Conservation (phyloP, 2,329 filamentous ascomycete species). For the Alternaria sp. region DNA sequence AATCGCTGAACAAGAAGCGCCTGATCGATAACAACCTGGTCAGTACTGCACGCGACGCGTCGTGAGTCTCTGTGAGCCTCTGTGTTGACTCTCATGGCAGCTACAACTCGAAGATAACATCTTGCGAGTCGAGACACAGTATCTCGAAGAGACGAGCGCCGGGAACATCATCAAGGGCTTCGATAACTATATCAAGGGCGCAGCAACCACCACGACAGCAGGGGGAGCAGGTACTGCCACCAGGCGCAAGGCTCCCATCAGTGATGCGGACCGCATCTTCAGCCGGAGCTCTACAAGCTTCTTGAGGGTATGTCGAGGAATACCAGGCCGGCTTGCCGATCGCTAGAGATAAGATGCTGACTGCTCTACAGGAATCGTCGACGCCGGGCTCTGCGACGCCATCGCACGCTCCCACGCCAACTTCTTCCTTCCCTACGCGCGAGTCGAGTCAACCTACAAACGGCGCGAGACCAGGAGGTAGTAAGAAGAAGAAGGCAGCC, state of each 20-base stretch:
- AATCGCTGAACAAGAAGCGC: slow-evolving; percentile 72
- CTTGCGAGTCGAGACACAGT: slow-evolving; percentile 81
- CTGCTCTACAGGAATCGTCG: slow-evolving; percentile 48
- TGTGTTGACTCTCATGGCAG: slow-evolving; percentile 50
- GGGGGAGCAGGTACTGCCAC: slow-evolving; percentile 54
- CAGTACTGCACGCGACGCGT: slow-evolving; percentile 30
- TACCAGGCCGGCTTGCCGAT: neutral
- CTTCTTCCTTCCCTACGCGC: slow-evolving; percentile 57
- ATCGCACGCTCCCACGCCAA: slow-evolving; percentile 59
- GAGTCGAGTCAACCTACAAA: slow-evolving; percentile 57
- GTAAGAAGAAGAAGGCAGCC: slow-evolving; percentile 57
- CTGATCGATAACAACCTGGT: slow-evolving; percentile 69
- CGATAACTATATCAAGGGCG: slow-evolving; percentile 96
- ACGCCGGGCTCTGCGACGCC: slow-evolving; percentile 50
- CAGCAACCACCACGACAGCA: slow-evolving; percentile 66
- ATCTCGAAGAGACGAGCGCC: slow-evolving; percentile 83
- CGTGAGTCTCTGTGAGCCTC: slow-evolving; percentile 4
- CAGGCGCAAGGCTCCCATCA: slow-evolving; percentile 68
- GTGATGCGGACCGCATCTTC: slow-evolving; percentile 79
- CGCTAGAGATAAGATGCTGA: slow-evolving; percentile 20
- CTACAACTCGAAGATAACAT: slow-evolving; percentile 80
- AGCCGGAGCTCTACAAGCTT: slow-evolving; percentile 55
- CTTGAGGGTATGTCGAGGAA: slow-evolving; percentile 42
- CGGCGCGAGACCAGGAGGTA: slow-evolving; percentile 48
- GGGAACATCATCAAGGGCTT: slow-evolving; percentile 99